Evolutionary conservation across 257 asterid genomes (phyloP).

Genomic region (Solanum piurae): DNA sequence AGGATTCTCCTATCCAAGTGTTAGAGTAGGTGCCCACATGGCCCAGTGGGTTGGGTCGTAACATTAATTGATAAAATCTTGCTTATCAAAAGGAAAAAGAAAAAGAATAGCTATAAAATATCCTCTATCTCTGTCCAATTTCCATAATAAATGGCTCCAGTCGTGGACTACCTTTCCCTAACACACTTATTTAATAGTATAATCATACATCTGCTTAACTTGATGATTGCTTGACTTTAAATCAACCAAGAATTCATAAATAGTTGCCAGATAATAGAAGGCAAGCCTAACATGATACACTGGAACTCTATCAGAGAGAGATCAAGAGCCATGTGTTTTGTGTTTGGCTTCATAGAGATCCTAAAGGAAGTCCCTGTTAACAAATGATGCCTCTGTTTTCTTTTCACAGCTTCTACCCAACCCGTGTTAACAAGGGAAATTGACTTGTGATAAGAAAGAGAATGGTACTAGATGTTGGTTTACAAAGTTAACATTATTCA

Average conservation of each 20-base stretch:
- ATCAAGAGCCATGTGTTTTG: background rate
- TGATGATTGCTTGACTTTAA: background rate
- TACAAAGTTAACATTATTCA: background rate
- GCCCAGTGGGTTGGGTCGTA: too few relatives aligned
- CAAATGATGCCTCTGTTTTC: background rate
- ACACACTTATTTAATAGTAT: background rate
- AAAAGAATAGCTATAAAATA: background rate
- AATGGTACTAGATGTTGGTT: background rate
- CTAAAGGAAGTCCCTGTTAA: background rate
- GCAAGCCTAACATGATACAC: background rate
- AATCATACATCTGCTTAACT: background rate
- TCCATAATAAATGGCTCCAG: background rate
- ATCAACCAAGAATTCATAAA: background rate
- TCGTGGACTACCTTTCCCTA: background rate
- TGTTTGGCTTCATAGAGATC: background rate
- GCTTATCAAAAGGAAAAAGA: background rate
- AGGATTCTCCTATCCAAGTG: too few relatives aligned
- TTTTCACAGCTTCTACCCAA: background rate
- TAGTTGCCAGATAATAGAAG: background rate
- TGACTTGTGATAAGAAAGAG: background rate
- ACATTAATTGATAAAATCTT: background rate
- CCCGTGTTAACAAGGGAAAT: background rate
- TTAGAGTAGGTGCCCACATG: too few relatives aligned
- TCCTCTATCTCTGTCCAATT: background rate
- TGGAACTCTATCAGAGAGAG: background rate